Conservation (phyloP, 768 basidiomycete species). For the Saitozyma sp. region DNA sequence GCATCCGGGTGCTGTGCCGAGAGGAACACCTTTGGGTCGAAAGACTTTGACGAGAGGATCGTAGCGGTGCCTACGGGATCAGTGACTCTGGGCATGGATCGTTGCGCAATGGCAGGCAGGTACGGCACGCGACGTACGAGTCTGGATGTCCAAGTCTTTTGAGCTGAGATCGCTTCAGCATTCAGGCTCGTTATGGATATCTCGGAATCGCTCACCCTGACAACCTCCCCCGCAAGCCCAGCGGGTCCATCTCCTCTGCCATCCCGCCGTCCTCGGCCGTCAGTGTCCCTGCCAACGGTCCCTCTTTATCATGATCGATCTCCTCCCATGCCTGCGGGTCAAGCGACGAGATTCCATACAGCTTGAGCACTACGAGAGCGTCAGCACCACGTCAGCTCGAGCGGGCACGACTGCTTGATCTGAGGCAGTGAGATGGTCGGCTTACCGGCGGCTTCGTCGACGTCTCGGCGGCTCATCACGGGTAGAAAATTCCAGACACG, state of each 20-base stretch:
- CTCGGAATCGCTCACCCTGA: conserved; percentile 51
- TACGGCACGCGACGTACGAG: conserved; percentile 21
- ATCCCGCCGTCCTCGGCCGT: conserved; percentile 56
- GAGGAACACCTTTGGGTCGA: conserved; percentile 92
- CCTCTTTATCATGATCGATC: conserved; percentile 78
- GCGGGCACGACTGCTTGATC: background rate
- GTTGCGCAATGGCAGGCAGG: background rate
- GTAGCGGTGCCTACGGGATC: conserved; percentile 68
- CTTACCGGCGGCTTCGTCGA: conserved; percentile 42
- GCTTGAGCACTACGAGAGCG: conserved; percentile 64
- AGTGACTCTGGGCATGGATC: background rate
- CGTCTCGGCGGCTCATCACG: conserved; percentile 34
- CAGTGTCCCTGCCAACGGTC: conserved; percentile 64
- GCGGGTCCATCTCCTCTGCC: conserved; percentile 58
- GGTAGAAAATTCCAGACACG: no score
- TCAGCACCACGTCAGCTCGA: background rate
- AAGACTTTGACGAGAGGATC: conserved; percentile 85
- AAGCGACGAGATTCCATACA: conserved; percentile 78
- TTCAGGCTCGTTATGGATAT: background rate
- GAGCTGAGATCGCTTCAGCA: conserved; percentile 47
- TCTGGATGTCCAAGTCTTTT: conserved; percentile 71
- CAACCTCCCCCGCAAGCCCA: conserved; percentile 62
- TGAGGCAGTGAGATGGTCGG: background rate
- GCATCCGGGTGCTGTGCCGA: conserved; percentile 91
- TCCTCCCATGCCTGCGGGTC: conserved; percentile 88